Evolutionary conservation across 2,329 filamentous ascomycete species (phyloP).

Genomic region (Parafenestella ontariensis): DNA sequence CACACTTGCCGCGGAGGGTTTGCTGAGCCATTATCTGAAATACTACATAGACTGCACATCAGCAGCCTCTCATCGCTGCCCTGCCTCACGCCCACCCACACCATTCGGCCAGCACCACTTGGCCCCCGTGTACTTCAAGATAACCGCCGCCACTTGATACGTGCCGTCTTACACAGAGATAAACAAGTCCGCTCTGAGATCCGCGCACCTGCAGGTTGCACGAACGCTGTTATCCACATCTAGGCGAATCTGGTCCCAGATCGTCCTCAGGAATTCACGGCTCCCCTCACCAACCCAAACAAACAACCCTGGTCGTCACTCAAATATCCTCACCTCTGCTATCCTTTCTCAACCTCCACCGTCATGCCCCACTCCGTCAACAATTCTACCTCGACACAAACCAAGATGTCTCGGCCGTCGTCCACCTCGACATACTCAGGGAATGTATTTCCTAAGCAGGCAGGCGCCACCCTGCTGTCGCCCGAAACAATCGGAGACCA

Average conservation of each 20-base stretch:
- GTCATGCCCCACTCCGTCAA: conserved; percentile 47
- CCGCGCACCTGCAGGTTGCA: conserved; percentile 27
- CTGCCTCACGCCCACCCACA: conserved; percentile 4
- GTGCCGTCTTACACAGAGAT: conserved; percentile 18
- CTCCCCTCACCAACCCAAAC: conserved; percentile 31
- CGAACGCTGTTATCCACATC: conserved; percentile 36
- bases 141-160: conserved; percentile 11
- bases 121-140: conserved; percentile 7
- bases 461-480: conserved; percentile 38
- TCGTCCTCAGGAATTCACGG: conserved; percentile 31
- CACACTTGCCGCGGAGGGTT: conserved; percentile 4
- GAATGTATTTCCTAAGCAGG: conserved; percentile 44
- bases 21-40: neutral
- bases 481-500: conserved; percentile 37
- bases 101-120: conserved; percentile 5
- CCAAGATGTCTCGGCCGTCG: conserved; percentile 46
- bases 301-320: conserved; percentile 16
- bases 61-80: neutral
- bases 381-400: conserved; percentile 39
- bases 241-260: conserved; percentile 28
- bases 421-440: conserved; percentile 44
- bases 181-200: conserved; percentile 16
- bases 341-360: conserved; percentile 5
- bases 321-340: conserved; percentile 17
- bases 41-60: neutral